Evolutionary conservation across 257 asterid genomes (phyloP).

Genomic region (Solanum verrucosum): DNA sequence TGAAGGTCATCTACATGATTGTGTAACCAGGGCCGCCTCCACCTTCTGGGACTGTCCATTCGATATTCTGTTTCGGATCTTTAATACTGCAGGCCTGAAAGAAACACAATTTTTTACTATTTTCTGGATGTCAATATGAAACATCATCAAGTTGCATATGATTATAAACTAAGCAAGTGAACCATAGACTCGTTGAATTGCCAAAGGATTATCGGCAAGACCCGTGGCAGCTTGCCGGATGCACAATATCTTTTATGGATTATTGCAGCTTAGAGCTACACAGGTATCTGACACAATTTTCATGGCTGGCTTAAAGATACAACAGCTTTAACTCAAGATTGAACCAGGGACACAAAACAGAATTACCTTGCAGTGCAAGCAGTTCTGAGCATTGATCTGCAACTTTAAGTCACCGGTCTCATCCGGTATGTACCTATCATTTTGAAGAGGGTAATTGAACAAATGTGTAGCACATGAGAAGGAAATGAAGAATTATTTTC

Average conservation of each 20-base stretch:
- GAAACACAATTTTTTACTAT: not conserved
- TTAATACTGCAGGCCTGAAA: slow-evolving; percentile 91
- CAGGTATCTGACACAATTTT: not conserved
- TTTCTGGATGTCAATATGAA: not conserved
- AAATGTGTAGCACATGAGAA: not conserved
- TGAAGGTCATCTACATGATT: slow-evolving; percentile 39
- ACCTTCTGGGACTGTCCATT: slow-evolving; percentile 98
- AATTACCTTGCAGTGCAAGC: slow-evolving; percentile 97
- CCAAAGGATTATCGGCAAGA: not conserved
- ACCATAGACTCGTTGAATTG: not conserved
- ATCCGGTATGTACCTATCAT: slow-evolving; percentile 53
- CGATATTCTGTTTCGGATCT: slow-evolving; percentile 82
- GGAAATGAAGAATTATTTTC: not conserved
- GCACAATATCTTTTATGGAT: not conserved
- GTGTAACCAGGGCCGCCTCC: slow-evolving; percentile 98
- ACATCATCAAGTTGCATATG: not conserved
- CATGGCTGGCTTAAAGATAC: not conserved
- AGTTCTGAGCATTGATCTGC: slow-evolving; percentile 91
- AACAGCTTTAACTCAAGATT: not conserved
- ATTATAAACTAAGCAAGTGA: not conserved
- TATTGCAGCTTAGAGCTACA: not conserved
- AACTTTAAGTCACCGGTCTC: slow-evolving; percentile 63
- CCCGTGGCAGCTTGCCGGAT: not conserved
- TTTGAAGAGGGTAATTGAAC: not conserved
- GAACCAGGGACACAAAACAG: not conserved